Evolutionary conservation across 2,329 filamentous ascomycete species (phyloP).

Genomic region (Sporothrix variecibatus): DNA sequence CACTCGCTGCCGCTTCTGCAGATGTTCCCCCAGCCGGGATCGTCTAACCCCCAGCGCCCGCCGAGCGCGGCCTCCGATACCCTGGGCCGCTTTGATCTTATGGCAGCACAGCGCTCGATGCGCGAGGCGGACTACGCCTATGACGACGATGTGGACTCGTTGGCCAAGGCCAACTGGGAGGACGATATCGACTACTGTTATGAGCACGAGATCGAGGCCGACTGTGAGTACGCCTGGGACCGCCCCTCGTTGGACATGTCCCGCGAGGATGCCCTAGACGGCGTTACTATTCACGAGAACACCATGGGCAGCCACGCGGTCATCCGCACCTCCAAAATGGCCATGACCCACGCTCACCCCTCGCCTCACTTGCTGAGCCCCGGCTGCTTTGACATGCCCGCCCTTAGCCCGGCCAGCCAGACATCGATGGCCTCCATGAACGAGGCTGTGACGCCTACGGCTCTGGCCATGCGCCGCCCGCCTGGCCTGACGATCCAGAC

Average conservation of each 20-base stretch:
- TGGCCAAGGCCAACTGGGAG: slow-evolving; percentile 60
- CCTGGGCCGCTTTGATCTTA: slow-evolving; percentile 48
- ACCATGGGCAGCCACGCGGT: slow-evolving; percentile 24
- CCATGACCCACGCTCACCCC: background rate
- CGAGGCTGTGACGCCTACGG: slow-evolving; percentile 50
- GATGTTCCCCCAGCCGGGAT: slow-evolving; percentile 41
- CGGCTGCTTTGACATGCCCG: slow-evolving; percentile 46
- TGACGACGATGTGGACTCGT: slow-evolving; percentile 34
- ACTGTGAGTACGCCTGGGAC: slow-evolving; percentile 68
- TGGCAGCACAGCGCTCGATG: slow-evolving; percentile 41
- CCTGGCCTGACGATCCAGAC: slow-evolving; percentile 30
- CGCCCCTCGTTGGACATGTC: slow-evolving; percentile 54
- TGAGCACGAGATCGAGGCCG: slow-evolving; percentile 66
- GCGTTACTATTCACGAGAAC: slow-evolving; percentile 31
- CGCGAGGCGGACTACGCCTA: slow-evolving; percentile 35
- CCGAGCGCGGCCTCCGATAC: slow-evolving; percentile 56
- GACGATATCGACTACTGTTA: slow-evolving; percentile 72
- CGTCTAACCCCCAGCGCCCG: slow-evolving; percentile 32
- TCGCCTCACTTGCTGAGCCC: slow-evolving; percentile 38
- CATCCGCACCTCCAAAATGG: background rate
- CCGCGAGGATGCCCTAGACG: slow-evolving; percentile 37
- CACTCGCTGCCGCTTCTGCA: slow-evolving; percentile 58
- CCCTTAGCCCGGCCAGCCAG: slow-evolving; percentile 53
- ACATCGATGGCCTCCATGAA: slow-evolving; percentile 44
- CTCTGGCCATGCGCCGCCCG: slow-evolving; percentile 35